These are phyloP conservation scores for Citrullus mucosospermus DNA, from an alignment of 306 rosid genomes.

Conservation along the genomic window DNA sequence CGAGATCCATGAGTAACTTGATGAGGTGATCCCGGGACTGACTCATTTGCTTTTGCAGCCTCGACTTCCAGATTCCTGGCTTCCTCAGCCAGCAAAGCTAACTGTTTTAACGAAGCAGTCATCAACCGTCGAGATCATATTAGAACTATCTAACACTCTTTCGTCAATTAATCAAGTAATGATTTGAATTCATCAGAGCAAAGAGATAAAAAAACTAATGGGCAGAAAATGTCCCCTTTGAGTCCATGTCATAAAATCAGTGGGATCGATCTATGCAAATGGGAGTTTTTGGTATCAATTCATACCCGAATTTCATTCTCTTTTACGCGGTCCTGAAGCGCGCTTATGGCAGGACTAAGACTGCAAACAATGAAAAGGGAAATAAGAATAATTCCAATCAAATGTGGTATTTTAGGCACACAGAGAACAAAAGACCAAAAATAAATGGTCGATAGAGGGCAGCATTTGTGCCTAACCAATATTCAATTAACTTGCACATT, in stretches of 20 bases:
- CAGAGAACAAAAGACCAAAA: neutral
- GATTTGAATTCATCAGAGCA: neutral
- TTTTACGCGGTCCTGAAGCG: conserved; percentile 75
- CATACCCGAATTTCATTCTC: conserved; percentile 89
- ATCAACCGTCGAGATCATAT: neutral
- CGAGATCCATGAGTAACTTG: conserved; percentile 38
- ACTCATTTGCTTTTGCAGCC: conserved; percentile 35
- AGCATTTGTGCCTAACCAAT: conserved; percentile 53
- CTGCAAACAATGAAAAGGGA: conserved; percentile 35
- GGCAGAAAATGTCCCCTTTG: neutral
- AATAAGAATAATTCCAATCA: conserved; percentile 1
- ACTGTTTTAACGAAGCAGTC: conserved; percentile 27
- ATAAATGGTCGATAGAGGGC: conserved; percentile 6
- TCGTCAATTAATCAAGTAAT: neutral
- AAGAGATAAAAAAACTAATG: neutral
- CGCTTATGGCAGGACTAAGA: conserved; percentile 86
- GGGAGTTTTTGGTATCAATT: conserved; percentile 8
- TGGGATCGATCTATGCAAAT: neutral
- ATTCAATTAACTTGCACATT: conserved; percentile 91
- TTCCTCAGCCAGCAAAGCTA: conserved; percentile 51
- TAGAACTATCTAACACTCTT: neutral
- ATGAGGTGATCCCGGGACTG: conserved; percentile 49
- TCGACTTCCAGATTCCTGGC: conserved; percentile 51
- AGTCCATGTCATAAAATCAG: neutral
- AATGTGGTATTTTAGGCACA: neutral